phyloP scores from a whole-genome alignment of 495 filamentous ascomycete species.

The Neurospora sp. region DNA sequence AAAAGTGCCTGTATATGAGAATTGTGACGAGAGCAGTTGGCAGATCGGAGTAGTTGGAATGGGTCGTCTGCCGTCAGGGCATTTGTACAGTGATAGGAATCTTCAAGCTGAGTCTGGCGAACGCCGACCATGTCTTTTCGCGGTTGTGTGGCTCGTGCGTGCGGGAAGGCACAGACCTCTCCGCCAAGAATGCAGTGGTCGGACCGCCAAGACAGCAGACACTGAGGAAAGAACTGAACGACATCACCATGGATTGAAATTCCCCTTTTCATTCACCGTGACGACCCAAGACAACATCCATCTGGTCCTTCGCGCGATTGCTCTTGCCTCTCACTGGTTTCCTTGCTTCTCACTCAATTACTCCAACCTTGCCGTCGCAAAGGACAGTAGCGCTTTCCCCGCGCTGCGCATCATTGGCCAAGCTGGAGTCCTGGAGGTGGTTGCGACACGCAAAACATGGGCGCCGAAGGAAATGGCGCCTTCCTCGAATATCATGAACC shows the following conservation, averaged over 20 bases:
- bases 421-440: background rate
- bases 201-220: background rate
- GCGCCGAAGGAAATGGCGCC: slow-evolving; percentile 4
- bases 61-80: background rate
- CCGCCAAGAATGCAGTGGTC: background rate
- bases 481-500: slow-evolving; percentile 19
- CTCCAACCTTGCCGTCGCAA: background rate
- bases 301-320: background rate
- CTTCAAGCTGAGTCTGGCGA: background rate
- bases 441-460: background rate
- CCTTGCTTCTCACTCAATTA: background rate
- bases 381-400: background rate
- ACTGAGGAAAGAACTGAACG: background rate
- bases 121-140: background rate
- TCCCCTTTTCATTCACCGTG: background rate
- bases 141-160: background rate
- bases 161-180: background rate
- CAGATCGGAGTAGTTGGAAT: background rate
- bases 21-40: too few relatives aligned
- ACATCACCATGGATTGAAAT: background rate
- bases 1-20: background rate
- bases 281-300: background rate
- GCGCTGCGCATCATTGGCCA: background rate
- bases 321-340: background rate
- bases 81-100: background rate